Evolutionary conservation across 495 filamentous ascomycete genomes (phyloP), one percentile per base, ranked within the genome.

Genomic region (Lichenothelia convexa): DNA sequence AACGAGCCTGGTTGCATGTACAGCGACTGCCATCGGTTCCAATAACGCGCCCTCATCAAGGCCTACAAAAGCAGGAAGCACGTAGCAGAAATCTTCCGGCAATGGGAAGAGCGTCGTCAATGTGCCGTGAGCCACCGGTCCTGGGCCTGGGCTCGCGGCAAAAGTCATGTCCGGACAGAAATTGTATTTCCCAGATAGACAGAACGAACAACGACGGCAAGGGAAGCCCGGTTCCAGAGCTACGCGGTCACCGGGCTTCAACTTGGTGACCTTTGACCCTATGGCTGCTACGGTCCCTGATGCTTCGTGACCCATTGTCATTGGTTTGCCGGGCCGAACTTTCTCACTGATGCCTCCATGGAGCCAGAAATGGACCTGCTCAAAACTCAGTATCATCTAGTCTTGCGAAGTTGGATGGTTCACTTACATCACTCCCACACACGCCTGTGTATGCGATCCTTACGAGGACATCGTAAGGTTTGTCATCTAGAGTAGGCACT

Each of bases 321-420:
- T 30, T n/a, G n/a, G n/a, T n/a, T n/a, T n/a, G n/a, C n/a, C n/a
- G n/a, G n/a, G n/a, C n/a, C n/a, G 41, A 16, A 67, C 50, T 21
- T 50, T 45, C 9, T 41, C 35, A 7, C 51, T 42, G 40, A 68
- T 53, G 18, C 58, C 53, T 23, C 66, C 68, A 36, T 64, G 53
- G 9, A 51, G 42, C 67, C 66, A 68, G 50, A 64, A 69, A 37
- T 69, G 62, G 20, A 58, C 57, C 60, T 61, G 36, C 12, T 4
- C 24, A n/a, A 29, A n/a, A n/a, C n/a, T n/a, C n/a, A n/a, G n/a
- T n/a, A n/a, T n/a, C n/a, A n/a, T n/a, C n/a, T n/a, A n/a, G n/a
- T n/a, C n/a, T n/a, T n/a, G n/a, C n/a, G n/a, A n/a, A 29, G n/a
- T 8, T 29, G 24, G 24, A 29, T 8, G 24, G 8, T 29, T 29